These are phyloP conservation scores for Begonia loranthoides DNA, from an alignment of 306 rosid species.

Conservation along the genomic window DNA sequence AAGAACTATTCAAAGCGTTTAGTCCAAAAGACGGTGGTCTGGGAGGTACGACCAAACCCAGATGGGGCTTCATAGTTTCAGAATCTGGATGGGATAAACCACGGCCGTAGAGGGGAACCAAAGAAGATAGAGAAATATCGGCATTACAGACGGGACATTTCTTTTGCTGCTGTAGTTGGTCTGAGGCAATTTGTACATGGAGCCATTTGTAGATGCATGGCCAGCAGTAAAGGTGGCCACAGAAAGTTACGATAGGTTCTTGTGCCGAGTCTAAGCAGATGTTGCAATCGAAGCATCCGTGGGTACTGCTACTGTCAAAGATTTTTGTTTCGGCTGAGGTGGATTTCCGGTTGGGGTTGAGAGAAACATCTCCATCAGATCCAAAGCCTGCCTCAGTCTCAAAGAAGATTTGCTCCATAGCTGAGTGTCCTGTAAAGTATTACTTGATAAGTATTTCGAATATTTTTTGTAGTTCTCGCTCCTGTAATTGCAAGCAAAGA, in stretches of 20 bases:
- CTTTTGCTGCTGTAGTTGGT: slow-evolving; percentile 25
- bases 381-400: slow-evolving; percentile 34
- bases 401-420: slow-evolving; percentile 31
- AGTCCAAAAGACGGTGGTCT: slow-evolving; percentile 46
- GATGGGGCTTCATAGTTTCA: slow-evolving; percentile 31
- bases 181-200: slow-evolving; percentile 32
- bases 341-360: slow-evolving; percentile 38
- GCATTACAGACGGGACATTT: slow-evolving; percentile 87
- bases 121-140: slow-evolving; percentile 36
- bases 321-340: slow-evolving; percentile 17
- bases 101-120: slow-evolving; percentile 89
- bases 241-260: slow-evolving; percentile 81
- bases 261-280: slow-evolving; percentile 77
- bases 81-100: slow-evolving; percentile 38
- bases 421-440: slow-evolving; percentile 15
- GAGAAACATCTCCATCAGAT: slow-evolving; percentile 26
- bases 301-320: slow-evolving; percentile 16
- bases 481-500: too few species aligned
- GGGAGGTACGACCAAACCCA: slow-evolving; percentile 41
- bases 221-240: slow-evolving; percentile 96
- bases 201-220: slow-evolving; percentile 91
- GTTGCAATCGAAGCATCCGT: slow-evolving; percentile 70
- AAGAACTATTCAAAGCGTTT: slow-evolving; percentile 16
- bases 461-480: too few species aligned
- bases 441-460: too few species aligned